Evolutionary conservation across 2,329 filamentous ascomycete genomes (phyloP).

Genomic region (Alternaria sp.): DNA sequence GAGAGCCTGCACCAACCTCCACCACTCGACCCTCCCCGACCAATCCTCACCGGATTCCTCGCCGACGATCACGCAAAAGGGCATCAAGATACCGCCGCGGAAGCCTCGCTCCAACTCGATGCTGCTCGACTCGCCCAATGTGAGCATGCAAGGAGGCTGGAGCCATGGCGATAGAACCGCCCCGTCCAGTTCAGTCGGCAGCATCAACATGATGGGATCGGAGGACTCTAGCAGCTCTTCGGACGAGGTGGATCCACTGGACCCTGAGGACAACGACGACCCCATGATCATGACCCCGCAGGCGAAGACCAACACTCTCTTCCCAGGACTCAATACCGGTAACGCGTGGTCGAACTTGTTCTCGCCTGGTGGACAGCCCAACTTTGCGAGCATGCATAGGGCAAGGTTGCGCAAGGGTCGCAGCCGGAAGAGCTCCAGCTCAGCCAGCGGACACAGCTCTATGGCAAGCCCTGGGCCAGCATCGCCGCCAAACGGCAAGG

Average conservation of each 20-base stretch:
- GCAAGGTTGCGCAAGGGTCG: constrained; percentile 63
- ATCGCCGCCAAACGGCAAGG: constrained; percentile 73
- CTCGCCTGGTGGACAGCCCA: constrained; percentile 72
- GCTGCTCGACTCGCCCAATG: constrained; percentile 68
- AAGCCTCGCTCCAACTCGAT: constrained; percentile 52
- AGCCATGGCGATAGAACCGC: constrained; percentile 57
- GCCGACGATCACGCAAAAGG: constrained; percentile 77
- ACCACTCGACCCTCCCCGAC: constrained; percentile 92
- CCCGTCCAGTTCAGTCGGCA: constrained; percentile 78
- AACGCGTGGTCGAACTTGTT: constrained; percentile 70
- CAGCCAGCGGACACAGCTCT: constrained; percentile 72
- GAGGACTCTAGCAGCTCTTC: constrained; percentile 77
- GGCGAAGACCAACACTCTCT: constrained; percentile 63
- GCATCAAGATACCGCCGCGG: constrained; percentile 64
- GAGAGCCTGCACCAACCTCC: constrained; percentile 88
- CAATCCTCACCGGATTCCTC: constrained; percentile 88
- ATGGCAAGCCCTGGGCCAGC: constrained; percentile 73
- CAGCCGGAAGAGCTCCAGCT: constrained; percentile 71
- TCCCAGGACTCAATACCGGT: constrained; percentile 39
- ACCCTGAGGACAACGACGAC: constrained; percentile 63
- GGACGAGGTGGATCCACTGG: constrained; percentile 60
- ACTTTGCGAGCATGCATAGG: constrained; percentile 79
- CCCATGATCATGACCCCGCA: constrained; percentile 84
- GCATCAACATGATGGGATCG: constrained; percentile 77
- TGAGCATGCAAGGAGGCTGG: constrained; percentile 67